Evolutionary conservation across 352 stramenopile species (phyloP).

Genomic region (Globisporangium spiculum): DNA sequence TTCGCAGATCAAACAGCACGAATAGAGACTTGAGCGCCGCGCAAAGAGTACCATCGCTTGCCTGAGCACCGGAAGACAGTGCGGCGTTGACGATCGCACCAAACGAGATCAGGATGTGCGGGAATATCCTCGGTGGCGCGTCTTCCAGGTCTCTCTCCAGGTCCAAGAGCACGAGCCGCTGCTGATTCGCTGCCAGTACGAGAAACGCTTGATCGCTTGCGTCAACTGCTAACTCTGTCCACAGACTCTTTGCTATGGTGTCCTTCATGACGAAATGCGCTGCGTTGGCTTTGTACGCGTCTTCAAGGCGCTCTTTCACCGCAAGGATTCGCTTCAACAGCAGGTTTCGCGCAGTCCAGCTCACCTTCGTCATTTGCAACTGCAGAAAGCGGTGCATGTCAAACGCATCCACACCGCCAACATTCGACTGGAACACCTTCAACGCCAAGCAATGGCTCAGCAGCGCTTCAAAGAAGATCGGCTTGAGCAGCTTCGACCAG

Average conservation of each 20-base stretch:
- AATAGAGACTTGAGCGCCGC: slow-evolving; percentile 23
- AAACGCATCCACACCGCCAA: background rate
- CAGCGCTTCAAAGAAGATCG: slow-evolving; percentile 42
- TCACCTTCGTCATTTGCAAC: background rate
- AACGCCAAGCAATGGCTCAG: slow-evolving; percentile 26
- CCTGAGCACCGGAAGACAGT: background rate
- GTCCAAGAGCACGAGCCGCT: slow-evolving; percentile 22
- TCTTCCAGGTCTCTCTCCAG: slow-evolving; percentile 33
- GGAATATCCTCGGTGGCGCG: slow-evolving; percentile 24
- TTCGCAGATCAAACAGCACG: slow-evolving; percentile 23
- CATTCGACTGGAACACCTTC: slow-evolving; percentile 22
- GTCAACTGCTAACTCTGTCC: background rate
- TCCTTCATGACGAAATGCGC: background rate
- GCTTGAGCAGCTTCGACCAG: slow-evolving; percentile 41
- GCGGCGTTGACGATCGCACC: slow-evolving; percentile 10
- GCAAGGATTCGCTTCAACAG: background rate
- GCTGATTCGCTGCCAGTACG: slow-evolving; percentile 12
- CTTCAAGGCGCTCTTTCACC: slow-evolving; percentile 6
- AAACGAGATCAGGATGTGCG: slow-evolving; percentile 27
- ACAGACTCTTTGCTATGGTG: background rate
- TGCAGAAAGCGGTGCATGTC: background rate
- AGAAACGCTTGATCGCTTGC: background rate
- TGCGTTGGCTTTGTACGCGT: background rate
- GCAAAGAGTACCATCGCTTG: slow-evolving; percentile 2
- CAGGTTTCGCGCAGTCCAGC: background rate